A percentile compares a stretch with the other conserved stretches of the same genome.
Evolutionary conservation across 352 stramenopile genomes (phyloP).

Genomic region (Pythium dissotocum): DNA sequence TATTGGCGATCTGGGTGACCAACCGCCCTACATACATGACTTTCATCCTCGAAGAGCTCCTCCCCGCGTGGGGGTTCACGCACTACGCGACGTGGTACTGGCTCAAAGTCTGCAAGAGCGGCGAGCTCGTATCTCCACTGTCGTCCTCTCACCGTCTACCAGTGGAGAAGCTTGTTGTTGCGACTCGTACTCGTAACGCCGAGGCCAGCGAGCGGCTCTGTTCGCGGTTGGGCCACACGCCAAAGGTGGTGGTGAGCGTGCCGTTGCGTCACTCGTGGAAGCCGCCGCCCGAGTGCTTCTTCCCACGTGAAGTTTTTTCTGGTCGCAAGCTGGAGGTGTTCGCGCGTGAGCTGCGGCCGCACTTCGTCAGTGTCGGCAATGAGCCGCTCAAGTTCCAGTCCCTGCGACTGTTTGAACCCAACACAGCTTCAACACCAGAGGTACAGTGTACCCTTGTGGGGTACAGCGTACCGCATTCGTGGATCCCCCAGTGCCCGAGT

Average conservation of each 20-base stretch:
- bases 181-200: constrained; percentile 36
- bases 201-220: constrained; percentile 22
- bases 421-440: constrained; percentile 18
- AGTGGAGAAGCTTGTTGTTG: constrained; percentile 66
- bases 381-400: constrained; percentile 42
- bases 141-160: constrained; percentile 63
- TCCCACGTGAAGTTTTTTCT: constrained; percentile 22
- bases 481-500: neutral
- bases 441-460: constrained; percentile 15
- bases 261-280: constrained; percentile 81
- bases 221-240: constrained; percentile 32
- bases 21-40: constrained; percentile 57
- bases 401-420: constrained; percentile 5
- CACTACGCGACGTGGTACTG: constrained; percentile 71
- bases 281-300: constrained; percentile 62
- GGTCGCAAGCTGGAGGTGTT: constrained; percentile 58
- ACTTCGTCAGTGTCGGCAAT: constrained; percentile 67
- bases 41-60: constrained; percentile 57
- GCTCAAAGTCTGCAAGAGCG: constrained; percentile 64
- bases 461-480: neutral
- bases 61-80: constrained; percentile 62
- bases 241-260: constrained; percentile 58
- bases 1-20: constrained; percentile 78
- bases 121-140: constrained; percentile 60
- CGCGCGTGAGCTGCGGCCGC: constrained; percentile 58